Conservation (phyloP, 2,329 filamentous ascomycete species). For the Xylaria sp. region DNA sequence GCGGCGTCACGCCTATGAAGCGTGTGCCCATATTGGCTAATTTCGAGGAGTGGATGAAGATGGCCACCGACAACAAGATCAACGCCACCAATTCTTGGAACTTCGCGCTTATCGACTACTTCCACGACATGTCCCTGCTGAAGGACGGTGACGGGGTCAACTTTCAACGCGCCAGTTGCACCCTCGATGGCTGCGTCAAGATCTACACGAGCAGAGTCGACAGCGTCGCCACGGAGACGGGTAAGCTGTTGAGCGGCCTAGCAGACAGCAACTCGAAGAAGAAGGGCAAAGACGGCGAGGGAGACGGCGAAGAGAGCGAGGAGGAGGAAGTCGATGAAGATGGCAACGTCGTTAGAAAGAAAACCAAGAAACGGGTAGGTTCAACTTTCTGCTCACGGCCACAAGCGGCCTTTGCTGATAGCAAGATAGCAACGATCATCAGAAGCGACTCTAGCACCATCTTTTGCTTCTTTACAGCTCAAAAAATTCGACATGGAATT, state of each 20-base stretch:
- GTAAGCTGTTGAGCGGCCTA: constrained; percentile 90
- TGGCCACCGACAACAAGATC: constrained; percentile 99
- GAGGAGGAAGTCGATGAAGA: constrained; percentile 73
- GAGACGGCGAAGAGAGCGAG: constrained; percentile 74
- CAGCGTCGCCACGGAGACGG: constrained; percentile 96
- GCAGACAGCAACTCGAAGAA: constrained; percentile 86
- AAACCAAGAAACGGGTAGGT: constrained; percentile 79
- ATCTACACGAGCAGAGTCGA: constrained; percentile 99
- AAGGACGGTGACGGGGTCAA: constrained; percentile 98
- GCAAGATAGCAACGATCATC: constrained; percentile 74
- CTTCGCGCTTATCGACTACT: constrained; percentile 99
- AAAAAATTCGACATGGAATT: constrained; percentile 99
- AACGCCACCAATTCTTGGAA: constrained; percentile 99
- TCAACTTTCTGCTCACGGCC: not conserved
- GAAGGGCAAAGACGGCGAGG: constrained; percentile 71
- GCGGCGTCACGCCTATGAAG: constrained; percentile 92
- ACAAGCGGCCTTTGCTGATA: constrained; percentile 38
- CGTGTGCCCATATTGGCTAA: constrained; percentile 95
- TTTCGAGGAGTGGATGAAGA: constrained; percentile 99
- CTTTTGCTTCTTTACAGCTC: constrained; percentile 86
- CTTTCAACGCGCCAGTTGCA: constrained; percentile 98
- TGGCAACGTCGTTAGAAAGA: constrained; percentile 66
- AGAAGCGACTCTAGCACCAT: constrained; percentile 91
- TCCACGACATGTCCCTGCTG: constrained; percentile 97
- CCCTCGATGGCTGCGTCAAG: constrained; percentile 96